Base-by-base conservation (phyloP, 257 asterid species). In the Ilex aquifolium region DNA sequence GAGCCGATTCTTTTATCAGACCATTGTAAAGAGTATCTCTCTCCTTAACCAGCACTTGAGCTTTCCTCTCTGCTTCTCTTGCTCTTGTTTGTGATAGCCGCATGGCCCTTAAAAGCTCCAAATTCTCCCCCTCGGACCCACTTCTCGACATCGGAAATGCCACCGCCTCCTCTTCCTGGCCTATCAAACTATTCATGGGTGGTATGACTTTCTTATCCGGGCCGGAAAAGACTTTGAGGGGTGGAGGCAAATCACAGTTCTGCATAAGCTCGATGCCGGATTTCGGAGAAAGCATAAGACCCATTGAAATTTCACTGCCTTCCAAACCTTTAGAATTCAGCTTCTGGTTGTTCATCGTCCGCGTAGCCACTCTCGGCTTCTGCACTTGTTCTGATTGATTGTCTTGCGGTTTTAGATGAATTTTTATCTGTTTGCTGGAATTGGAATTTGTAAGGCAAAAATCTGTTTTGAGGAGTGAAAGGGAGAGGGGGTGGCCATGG, bases 181-280 rank as follows among this genome's bases (percentile, higher is more conserved):
- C 67, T 10, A 16, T 36, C 16, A 14, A 6, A 39, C 50, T 64
- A 64, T 49, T 65, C 67, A 57, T 44, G 16, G 77, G 75, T 4
- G 76, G 57, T 32, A 73, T 65, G 0, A 69, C n/a, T 14, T 50
- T 50, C 21, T 72, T 66, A 56, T 77, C 70, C 1, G 77, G 76
- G 0, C 76, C 78, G 1, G 88, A 21, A 61, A 68, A 77, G 30
- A 82, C 74, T 80, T 78, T 86, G 52, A 68, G 15, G 7, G 91
- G 95, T 16, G 91, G 91, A 6, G 95, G 95, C 65, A 84, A 76
- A 61, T 87, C 91, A 59, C 91, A 82, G 73, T 87, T 86, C 36
- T 82, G 85, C 86, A 86, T 65, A 9, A 81, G 83, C 65, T 71
- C 73, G 50, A 66, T 39, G 7, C 74, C 60, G 3, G 75, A 32